Evolutionary conservation across 768 basidiomycete species (phyloP).

Genomic region (Suillus fuscotomentosus): DNA sequence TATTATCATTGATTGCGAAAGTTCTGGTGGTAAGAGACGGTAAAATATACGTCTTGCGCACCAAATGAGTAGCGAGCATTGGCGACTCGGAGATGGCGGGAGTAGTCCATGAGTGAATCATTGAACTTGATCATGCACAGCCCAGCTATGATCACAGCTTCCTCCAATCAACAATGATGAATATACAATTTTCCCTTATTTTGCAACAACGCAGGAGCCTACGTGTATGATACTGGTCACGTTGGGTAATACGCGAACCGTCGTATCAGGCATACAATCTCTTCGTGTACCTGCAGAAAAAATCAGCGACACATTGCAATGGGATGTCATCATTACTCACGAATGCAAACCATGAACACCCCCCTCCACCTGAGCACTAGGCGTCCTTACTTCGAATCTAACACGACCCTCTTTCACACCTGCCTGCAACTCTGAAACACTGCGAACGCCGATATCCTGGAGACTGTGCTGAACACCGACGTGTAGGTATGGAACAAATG

Average conservation of each 20-base stretch:
- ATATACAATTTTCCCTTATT: not conserved
- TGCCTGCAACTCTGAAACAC: slow-evolving; percentile 61
- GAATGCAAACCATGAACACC: slow-evolving; percentile 95
- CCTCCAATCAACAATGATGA: not conserved
- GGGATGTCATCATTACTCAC: slow-evolving; percentile 46
- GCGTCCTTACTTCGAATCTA: slow-evolving; percentile 90
- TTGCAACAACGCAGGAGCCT: not conserved
- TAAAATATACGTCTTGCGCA: too few relatives aligned
- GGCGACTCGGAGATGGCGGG: too few relatives aligned
- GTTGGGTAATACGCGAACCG: not conserved
- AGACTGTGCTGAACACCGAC: slow-evolving; percentile 89
- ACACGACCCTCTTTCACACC: slow-evolving; percentile 66
- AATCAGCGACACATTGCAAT: not conserved
- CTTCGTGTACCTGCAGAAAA: slow-evolving; percentile 50
- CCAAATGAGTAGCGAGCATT: too few relatives aligned
- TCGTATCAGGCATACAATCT: slow-evolving; percentile 44
- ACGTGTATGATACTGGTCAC: not conserved
- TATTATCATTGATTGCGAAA: too few relatives aligned
- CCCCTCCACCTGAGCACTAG: slow-evolving; percentile 94
- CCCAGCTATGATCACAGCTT: too few relatives aligned
- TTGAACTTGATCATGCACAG: too few relatives aligned
- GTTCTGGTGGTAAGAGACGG: too few relatives aligned
- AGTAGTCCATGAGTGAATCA: too few relatives aligned
- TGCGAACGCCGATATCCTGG: slow-evolving; percentile 87
- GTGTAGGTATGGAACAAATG: slow-evolving; percentile 85